These are phyloP conservation scores for Fusarium compactum DNA, from an alignment of 2,329 filamentous ascomycete genomes.

Conservation along the genomic window DNA sequence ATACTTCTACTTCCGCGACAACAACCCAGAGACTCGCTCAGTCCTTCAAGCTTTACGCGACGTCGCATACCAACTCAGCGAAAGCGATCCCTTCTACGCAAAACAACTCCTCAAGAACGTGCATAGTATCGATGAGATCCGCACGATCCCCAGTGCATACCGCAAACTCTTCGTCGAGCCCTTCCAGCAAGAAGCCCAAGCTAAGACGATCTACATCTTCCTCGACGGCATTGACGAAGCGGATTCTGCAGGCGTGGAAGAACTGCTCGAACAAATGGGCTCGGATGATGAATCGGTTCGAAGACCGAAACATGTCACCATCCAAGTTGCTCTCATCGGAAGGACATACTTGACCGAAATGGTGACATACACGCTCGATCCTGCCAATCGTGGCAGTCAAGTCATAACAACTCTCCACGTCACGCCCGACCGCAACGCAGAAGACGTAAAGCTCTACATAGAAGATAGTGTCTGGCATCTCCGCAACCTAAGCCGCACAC, in stretches of 20 bases:
- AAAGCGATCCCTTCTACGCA: slow-evolving; percentile 59
- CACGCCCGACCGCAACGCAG: slow-evolving; percentile 56
- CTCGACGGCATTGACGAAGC: slow-evolving; percentile 63
- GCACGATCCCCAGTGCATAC: slow-evolving; percentile 59
- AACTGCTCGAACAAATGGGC: slow-evolving; percentile 54
- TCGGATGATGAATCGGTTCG: slow-evolving; percentile 40
- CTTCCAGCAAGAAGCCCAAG: slow-evolving; percentile 50
- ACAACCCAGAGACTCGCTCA: slow-evolving; percentile 60
- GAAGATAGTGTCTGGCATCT: slow-evolving; percentile 56
- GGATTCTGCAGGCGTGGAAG: slow-evolving; percentile 52
- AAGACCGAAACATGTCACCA: slow-evolving; percentile 34
- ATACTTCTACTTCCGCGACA: slow-evolving; percentile 63
- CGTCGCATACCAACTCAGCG: slow-evolving; percentile 60
- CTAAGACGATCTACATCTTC: slow-evolving; percentile 57
- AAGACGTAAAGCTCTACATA: slow-evolving; percentile 59
- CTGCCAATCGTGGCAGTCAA: slow-evolving; percentile 45
- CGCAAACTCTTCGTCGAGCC: slow-evolving; percentile 56
- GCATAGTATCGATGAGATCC: slow-evolving; percentile 56
- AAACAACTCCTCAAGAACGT: slow-evolving; percentile 55
- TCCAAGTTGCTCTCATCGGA: slow-evolving; percentile 58
- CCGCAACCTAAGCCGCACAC: slow-evolving; percentile 52
- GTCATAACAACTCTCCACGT: slow-evolving; percentile 57
- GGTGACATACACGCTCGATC: slow-evolving; percentile 52
- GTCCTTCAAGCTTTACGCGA: slow-evolving; percentile 60
- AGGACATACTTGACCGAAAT: slow-evolving; percentile 57